A percentile compares a stretch with the other conserved stretches of the same genome.
Conservation (phyloP, 495 filamentous ascomycete genomes). For the Podospora bellae-mahoneyi region DNA sequence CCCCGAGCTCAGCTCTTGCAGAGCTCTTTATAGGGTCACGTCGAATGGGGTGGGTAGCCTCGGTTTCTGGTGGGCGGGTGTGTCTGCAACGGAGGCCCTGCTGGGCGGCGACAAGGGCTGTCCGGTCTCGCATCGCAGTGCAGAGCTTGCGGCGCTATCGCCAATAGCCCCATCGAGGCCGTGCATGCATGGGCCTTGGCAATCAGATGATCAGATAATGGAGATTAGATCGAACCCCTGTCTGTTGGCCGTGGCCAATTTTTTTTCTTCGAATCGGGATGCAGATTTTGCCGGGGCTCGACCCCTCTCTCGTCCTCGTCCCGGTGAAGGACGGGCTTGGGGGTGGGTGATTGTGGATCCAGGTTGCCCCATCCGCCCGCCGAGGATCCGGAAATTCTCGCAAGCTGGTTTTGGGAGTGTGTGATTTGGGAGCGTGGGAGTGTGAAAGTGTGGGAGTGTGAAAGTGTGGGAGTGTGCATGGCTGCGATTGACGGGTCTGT, state of each 20-base stretch:
- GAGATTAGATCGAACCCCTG: slow-evolving; percentile 4
- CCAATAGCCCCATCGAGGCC: neutral
- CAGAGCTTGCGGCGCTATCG: neutral
- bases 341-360: neutral
- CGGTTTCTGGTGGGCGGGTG: slow-evolving; percentile 4
- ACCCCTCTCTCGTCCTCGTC: slow-evolving; percentile 2
- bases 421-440: too few relatives aligned
- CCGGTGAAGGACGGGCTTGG: neutral
- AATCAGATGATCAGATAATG: slow-evolving; percentile 28
- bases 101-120: neutral
- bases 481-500: neutral
- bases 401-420: neutral
- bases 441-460: too few relatives aligned
- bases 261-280: neutral
- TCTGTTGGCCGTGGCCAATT: neutral
- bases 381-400: slow-evolving; percentile 7
- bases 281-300: neutral
- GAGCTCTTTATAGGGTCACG: slow-evolving; percentile 8
- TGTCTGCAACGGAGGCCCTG: neutral
- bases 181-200: slow-evolving; percentile 6
- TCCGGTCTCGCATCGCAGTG: slow-evolving; percentile 6
- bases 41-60: slow-evolving; percentile 8
- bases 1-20: neutral
- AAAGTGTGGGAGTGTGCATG: neutral
- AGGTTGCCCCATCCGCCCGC: neutral